Percentiles rank a stretch among this genome's conserved stretches.
phyloP scores from a whole-genome alignment of 345 rosid genomes.

The Cardamine occulta region DNA sequence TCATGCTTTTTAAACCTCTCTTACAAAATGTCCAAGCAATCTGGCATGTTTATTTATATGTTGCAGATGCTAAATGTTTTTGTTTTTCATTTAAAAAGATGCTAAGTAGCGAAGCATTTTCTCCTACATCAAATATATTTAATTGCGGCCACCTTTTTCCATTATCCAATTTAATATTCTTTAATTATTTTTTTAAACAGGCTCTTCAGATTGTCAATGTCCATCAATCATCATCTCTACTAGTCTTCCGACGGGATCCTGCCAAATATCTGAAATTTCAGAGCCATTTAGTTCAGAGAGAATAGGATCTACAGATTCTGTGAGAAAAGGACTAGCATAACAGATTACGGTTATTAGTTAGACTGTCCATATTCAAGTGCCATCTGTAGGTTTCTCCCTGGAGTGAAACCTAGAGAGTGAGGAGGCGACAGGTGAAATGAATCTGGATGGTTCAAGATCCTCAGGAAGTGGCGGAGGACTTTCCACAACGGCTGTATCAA shows the following conservation, averaged over 20 bases:
- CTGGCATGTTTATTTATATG: neutral
- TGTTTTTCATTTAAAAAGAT: neutral
- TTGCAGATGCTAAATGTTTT: constrained; percentile 6
- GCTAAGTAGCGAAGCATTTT: neutral
- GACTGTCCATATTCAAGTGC: constrained; percentile 21
- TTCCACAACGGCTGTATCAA: neutral
- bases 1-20: constrained; percentile 11
- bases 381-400: constrained; percentile 10
- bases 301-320: neutral
- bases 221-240: constrained; percentile 4
- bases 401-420: constrained; percentile 13
- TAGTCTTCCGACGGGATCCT: constrained; percentile 14
- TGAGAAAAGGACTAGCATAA: constrained; percentile 6
- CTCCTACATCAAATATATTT: constrained; percentile 21
- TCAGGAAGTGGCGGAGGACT: constrained; percentile 30
- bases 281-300: constrained; percentile 9
- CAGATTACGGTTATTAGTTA: constrained; percentile 12
- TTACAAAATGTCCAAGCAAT: neutral
- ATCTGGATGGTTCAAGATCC: constrained; percentile 32
- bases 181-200: neutral
- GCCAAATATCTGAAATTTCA: constrained; percentile 18
- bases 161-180: constrained; percentile 27
- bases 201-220: constrained; percentile 12
- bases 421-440: constrained; percentile 18
- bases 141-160: constrained; percentile 21